Evolutionary conservation across 495 filamentous ascomycete species (phyloP), one percentile per base, ranked within the genome.

Genomic region (Penicillium turbatum): DNA sequence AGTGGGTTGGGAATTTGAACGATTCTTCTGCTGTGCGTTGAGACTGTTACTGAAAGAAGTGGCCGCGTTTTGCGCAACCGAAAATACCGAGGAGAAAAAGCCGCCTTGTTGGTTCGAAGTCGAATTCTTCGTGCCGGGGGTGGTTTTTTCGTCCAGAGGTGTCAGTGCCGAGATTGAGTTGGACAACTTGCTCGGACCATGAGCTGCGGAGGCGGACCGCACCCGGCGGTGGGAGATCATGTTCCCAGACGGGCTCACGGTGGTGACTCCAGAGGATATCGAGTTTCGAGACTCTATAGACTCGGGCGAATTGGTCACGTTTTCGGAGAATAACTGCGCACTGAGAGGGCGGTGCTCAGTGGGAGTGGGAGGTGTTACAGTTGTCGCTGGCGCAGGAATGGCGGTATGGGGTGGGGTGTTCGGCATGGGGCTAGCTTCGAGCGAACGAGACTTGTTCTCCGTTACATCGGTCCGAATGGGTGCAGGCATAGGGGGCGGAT

Each of bases 11-110:
- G 71, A 68, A 17, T 54, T 55, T 24, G 55, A 71, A 30, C 77
- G 68, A 37, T 62, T 69, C 48, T 64, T 72, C 19, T 72, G 57
- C 27, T 71, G 77, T 1, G 68, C 80, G 55, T 89, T 90, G 26
- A 97, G 88, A 42, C 80, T 91, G 62, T 82, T 96, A 57, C 81
- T 91, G 5, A 99, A 62, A 2, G 83, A 85, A 58, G 82, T 90
- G n/a, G 93, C 92, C 35, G 95, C 92, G 71, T 88, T 97, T 64
- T 97, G 93, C 13, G 92, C 92, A 27, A 85, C 92, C 29, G 90
- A 90, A 60, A 98, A 89, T 64, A 97, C 86, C 13, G 86, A 88
- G 6, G 89, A 92, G 68, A 98, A 98, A 69, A 98, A 98, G 0
- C 91, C 89, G 39, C 76, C 77, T 38, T 68, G 79, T 41, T 76